Evolutionary conservation across 2,329 filamentous ascomycete genomes (phyloP), one percentile per base, ranked within the genome.

Genomic region (Bipolaris oryzae): DNA sequence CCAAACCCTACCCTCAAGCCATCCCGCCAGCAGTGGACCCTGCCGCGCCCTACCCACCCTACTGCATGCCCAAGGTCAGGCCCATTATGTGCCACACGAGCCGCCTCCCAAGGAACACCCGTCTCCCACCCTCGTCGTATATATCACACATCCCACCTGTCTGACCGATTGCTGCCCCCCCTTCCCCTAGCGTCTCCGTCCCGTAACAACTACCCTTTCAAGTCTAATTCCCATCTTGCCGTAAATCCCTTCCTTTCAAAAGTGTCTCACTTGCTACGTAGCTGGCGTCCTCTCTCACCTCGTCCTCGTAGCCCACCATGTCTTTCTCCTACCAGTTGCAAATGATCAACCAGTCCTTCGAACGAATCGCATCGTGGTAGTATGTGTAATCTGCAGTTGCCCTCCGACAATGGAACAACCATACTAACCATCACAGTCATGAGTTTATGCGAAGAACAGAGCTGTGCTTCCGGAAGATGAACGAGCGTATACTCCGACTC

Each of bases 381-480:
- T 72, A 61, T 50, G 69, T 62, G n/a, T 16, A 18, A 16, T 28
- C 28, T 20, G n/a, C 37, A 11, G 3, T 6, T 1, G 7, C 6
- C 37, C 10, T 18, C n/a, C 28, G 10, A 16, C 10, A 16, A 5
- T 10, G 16, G 11, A 23, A 7, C 9, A 4, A 18, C 4, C 28
- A 13, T 38, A 41, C 38, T 71, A n/a, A 70, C 38, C 0, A 3
- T 13, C 7, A 6, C 16, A 71, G 68, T 44, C 59, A 56, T 18
- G 67, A 74, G 6, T 75, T 75, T 41, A 70, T 75, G 63, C 62
- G 66, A 18, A 61, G 69, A 45, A 71, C 69, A 5, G 73, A 75
- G 53, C 44, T 61, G 38, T 64, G 66, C 21, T 70, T 75, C 53
- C 63, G 60, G 50, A 60, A 67, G 28, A 35, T 75, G 23, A 66